phyloP scores from a whole-genome alignment of 192 early-diverging fungal genomes.

The Coemansia pectinata region DNA sequence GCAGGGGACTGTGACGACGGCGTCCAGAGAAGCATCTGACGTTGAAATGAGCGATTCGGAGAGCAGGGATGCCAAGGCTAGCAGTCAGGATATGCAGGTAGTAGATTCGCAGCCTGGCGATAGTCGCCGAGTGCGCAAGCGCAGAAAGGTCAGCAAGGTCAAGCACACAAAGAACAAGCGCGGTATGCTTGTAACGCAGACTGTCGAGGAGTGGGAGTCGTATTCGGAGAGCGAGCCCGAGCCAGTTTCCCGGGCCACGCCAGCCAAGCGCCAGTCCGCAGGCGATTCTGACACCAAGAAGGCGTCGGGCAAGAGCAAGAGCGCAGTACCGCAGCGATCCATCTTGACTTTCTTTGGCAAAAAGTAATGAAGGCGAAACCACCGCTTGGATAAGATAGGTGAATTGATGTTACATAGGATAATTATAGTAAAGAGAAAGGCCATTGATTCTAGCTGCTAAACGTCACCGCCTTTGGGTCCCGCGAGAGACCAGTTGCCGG shows the following conservation, averaged over 20 bases:
- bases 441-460: constrained; percentile 11
- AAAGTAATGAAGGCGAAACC: constrained; percentile 5
- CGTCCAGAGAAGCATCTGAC: constrained; percentile 18
- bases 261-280: constrained; percentile 8
- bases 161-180: constrained; percentile 52
- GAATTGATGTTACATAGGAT: background rate
- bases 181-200: constrained; percentile 51
- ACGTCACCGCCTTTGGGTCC: constrained; percentile 53
- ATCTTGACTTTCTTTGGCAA: constrained; percentile 53
- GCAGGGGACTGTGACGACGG: background rate
- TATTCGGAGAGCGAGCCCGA: constrained; percentile 51
- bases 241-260: background rate
- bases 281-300: constrained; percentile 3
- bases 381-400: too few relatives aligned
- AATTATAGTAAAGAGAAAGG: background rate
- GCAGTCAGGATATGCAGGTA: background rate
- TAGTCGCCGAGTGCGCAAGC: constrained; percentile 38
- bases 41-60: constrained; percentile 36
- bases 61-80: background rate
- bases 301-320: constrained; percentile 9
- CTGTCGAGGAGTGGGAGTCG: constrained; percentile 53
- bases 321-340: constrained; percentile 36
- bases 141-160: constrained; percentile 48
- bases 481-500: constrained; percentile 48
- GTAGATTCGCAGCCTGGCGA: constrained; percentile 13